phyloP scores from a whole-genome alignment of 2,329 filamentous ascomycete species.

The Westerdykella sp. region DNA sequence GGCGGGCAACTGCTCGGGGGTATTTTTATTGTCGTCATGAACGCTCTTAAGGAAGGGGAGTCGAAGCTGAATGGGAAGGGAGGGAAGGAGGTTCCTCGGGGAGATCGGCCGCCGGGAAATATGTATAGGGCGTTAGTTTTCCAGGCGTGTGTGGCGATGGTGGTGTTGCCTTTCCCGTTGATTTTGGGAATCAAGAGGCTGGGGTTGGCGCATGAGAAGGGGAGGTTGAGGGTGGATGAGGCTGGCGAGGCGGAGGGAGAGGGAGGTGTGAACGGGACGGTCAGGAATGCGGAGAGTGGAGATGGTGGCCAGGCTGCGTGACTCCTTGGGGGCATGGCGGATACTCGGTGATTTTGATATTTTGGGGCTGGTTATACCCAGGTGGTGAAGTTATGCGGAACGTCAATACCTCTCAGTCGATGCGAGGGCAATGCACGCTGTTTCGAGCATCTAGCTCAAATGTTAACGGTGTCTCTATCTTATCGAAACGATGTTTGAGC shows the following conservation, averaged over 20 bases:
- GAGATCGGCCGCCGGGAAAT: conserved; percentile 53
- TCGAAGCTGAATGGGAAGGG: conserved; percentile 18
- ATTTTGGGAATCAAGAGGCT: conserved; percentile 58
- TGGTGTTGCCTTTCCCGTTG: conserved; percentile 61
- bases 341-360: conserved; percentile 4
- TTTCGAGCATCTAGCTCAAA: no score
- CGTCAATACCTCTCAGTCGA: not conserved
- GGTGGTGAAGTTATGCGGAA: not conserved
- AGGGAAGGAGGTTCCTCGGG: conserved; percentile 19
- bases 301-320: conserved; percentile 10
- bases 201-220: conserved; percentile 43
- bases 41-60: conserved; percentile 55
- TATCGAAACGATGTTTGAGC: not conserved
- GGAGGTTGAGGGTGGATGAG: conserved; percentile 31
- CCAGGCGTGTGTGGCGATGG: conserved; percentile 63
- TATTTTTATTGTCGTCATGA: conserved; percentile 75
- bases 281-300: not conserved
- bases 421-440: no score
- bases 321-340: conserved; percentile 14
- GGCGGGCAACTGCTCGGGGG: conserved; percentile 81
- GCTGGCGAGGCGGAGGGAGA: conserved; percentile 15
- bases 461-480: no score
- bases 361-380: not conserved
- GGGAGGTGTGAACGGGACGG: not conserved
- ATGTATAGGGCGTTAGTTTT: conserved; percentile 75